These are phyloP conservation scores for Macadamia integrifolia DNA, from an alignment of 164 flowering plant species.

Conservation along the genomic window DNA sequence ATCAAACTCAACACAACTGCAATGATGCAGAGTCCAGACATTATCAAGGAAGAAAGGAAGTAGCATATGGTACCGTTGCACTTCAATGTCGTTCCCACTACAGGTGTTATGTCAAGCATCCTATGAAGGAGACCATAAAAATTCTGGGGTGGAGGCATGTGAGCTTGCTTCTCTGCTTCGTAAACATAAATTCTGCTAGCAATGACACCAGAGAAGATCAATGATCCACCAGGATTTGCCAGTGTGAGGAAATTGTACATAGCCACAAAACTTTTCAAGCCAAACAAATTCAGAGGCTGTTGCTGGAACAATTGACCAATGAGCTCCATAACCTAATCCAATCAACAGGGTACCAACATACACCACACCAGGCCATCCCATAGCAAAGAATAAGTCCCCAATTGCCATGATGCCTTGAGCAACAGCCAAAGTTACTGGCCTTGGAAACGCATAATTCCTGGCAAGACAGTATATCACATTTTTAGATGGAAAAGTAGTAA, in stretches of 20 bases:
- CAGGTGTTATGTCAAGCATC: conserved; percentile 14
- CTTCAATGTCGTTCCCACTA: conserved; percentile 44
- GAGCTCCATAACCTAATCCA: conserved; percentile 98
- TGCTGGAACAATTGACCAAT: conserved; percentile 96
- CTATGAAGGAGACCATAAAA: conserved; percentile 19
- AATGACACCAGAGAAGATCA: conserved; percentile 75
- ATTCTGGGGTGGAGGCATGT: conserved; percentile 14
- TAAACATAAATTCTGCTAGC: conserved; percentile 83
- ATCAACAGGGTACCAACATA: conserved; percentile 72
- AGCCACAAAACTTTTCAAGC: conserved; percentile 87
- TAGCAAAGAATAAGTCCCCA: conserved; percentile 73
- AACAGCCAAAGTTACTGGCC: conserved; percentile 73
- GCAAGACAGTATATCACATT: conserved; percentile 1
- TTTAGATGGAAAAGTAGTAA: neutral
- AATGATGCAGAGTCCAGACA: conserved; percentile 78
- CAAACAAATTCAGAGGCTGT: conserved; percentile 92
- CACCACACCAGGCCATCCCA: conserved; percentile 95
- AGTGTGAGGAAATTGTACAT: conserved; percentile 87
- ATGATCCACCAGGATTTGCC: conserved; percentile 85
- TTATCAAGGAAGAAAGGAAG: conserved; percentile 67
- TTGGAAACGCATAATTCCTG: conserved; percentile 87
- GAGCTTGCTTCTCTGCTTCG: conserved; percentile 89
- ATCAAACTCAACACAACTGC: conserved; percentile 74
- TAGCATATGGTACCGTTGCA: conserved; percentile 80
- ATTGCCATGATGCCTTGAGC: conserved; percentile 78